Evolutionary conservation across 805 yeast genomes (phyloP), one percentile per base, ranked within the genome.

Genomic region (Danielia oregonensis): DNA sequence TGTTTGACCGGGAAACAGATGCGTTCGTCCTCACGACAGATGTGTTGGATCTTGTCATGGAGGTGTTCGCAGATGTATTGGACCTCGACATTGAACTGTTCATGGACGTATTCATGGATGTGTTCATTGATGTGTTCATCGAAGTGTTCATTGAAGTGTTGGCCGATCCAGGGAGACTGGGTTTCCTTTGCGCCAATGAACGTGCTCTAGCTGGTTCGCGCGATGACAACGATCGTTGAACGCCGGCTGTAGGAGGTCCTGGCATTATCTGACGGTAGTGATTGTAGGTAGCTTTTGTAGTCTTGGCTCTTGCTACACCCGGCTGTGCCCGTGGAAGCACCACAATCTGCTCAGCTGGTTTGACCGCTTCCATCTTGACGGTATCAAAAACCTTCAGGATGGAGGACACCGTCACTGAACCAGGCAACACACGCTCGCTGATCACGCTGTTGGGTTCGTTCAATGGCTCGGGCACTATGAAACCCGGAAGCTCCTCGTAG

Each of bases 281-380:
- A 33, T 60, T 61, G 42, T 54, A 61, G 16, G 52, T 59, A 36
- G 55, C 58, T 34, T 56, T 32, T 12, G 63, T 52, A 7, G 22
- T 19, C 9, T 19, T 19, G 9, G 9, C 22, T 19, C 22, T 19
- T 9, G 9, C 9, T 19, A 19, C 9, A n/a, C n/a, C n/a, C n/a
- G n/a, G n/a, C n/a, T n/a, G n/a, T n/a, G n/a, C n/a, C n/a, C n/a
- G n/a, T n/a, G n/a, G n/a, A n/a, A n/a, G n/a, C n/a, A n/a, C n/a
- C n/a, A n/a, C n/a, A n/a, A n/a, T n/a, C n/a, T n/a, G n/a, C n/a
- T n/a, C n/a, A 6, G 29, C 29, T 10, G 23, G 16, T 13, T 24
- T 24, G 5, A 19, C 17, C 4, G 15, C 5, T 6, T 29, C 26
- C 10, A 15, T 6, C 15, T 29, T 22, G 9, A 27, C 27, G 6